A percentile compares a stretch with the other conserved stretches of the same genome.
phyloP scores from a whole-genome alignment of 768 basidiomycete species.

The Serendipita indica region DNA sequence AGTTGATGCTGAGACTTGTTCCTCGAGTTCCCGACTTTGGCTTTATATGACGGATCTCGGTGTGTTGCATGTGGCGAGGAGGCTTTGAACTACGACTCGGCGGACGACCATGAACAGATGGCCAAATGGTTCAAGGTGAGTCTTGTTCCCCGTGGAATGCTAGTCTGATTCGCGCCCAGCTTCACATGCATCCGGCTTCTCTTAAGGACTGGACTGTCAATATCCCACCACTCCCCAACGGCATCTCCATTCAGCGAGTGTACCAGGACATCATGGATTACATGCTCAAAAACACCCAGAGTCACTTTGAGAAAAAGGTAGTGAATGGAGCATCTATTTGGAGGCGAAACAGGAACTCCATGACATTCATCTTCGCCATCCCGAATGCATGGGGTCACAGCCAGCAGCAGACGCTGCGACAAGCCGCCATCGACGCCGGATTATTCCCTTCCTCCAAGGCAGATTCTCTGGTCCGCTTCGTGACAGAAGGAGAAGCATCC shows the following conservation, averaged over 20 bases:
- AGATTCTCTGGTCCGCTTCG: not conserved
- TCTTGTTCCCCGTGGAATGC: not conserved
- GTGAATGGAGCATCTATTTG: conserved; percentile 15
- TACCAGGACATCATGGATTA: conserved; percentile 9
- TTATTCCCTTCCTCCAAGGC: conserved; percentile 26
- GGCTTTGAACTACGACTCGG: conserved; percentile 2
- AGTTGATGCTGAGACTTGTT: not conserved
- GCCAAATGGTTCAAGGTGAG: conserved; percentile 11
- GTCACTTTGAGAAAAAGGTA: not conserved
- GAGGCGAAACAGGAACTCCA: conserved; percentile 28
- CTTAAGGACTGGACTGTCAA: not conserved
- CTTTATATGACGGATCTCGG: not conserved
- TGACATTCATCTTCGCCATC: conserved; percentile 42
- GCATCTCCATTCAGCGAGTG: conserved; percentile 1
- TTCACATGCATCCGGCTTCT: conserved; percentile 10
- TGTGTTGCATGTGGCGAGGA: conserved; percentile 2
- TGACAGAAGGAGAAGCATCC: conserved; percentile 18
- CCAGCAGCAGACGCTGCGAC: conserved; percentile 43
- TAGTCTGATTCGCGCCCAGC: not conserved
- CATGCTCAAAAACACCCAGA: not conserved
- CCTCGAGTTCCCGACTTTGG: not conserved
- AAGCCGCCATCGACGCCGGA: conserved; percentile 37
- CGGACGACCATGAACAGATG: not conserved
- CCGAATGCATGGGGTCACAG: conserved; percentile 53
- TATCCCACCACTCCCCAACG: conserved; percentile 5